Conservation (phyloP, 768 basidiomycete genomes). For the Trametes maxima region DNA sequence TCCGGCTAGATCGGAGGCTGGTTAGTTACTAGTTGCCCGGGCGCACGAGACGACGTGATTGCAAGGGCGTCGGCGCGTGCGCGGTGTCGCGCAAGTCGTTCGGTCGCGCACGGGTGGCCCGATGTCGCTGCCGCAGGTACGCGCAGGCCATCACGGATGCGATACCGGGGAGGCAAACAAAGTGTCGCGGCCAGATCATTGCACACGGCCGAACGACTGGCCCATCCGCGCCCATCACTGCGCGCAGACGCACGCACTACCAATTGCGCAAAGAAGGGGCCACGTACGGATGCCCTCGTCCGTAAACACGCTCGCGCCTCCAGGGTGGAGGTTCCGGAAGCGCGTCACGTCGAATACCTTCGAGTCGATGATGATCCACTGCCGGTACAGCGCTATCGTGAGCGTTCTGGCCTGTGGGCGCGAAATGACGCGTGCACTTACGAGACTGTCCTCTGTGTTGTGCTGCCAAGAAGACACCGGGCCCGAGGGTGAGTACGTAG, state of each 20-base stretch:
- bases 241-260: neutral
- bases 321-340: constrained; percentile 78
- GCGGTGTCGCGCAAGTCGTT: neutral
- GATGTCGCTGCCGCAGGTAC: too few relatives aligned
- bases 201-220: too few relatives aligned
- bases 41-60: neutral
- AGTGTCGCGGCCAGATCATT: too few relatives aligned
- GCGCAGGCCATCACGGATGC: too few relatives aligned
- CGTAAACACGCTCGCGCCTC: constrained; percentile 68
- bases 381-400: neutral
- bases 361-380: constrained; percentile 81
- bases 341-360: constrained; percentile 78
- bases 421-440: constrained; percentile 33
- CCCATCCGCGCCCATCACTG: neutral
- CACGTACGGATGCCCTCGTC: constrained; percentile 73
- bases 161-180: too few relatives aligned
- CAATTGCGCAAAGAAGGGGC: neutral
- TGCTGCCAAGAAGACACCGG: constrained; percentile 45
- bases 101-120: too few relatives aligned
- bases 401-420: neutral
- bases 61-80: neutral
- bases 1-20: constrained; percentile 45
- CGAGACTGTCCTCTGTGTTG: constrained; percentile 72
- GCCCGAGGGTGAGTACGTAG: neutral
- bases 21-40: neutral